Conservation (phyloP, 768 basidiomycete genomes). For the Rhizopogon vulgaris region DNA sequence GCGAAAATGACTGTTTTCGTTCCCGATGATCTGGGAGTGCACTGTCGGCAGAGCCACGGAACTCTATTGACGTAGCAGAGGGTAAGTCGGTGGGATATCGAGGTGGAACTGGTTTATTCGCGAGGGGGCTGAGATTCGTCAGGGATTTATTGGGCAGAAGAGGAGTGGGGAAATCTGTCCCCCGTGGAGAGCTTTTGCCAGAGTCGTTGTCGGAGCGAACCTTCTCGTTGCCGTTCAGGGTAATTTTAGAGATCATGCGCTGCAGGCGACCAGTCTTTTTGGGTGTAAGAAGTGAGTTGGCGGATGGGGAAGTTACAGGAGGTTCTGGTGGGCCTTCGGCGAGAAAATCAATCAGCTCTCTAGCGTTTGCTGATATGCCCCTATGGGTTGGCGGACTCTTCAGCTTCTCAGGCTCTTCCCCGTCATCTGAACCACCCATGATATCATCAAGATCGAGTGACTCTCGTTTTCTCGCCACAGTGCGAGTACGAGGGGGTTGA, state of each 20-base stretch:
- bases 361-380: conserved; percentile 38
- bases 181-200: conserved; percentile 25
- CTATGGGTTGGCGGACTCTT: conserved; percentile 40
- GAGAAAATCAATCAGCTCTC: conserved; percentile 52
- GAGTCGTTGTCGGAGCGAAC: conserved; percentile 13
- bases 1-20: conserved; percentile 22
- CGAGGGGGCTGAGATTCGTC: conserved; percentile 42
- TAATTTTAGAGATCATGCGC: conserved; percentile 79
- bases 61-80: conserved; percentile 38
- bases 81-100: conserved; percentile 42
- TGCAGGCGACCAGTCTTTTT: conserved; percentile 61
- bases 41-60: conserved; percentile 20
- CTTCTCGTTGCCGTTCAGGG: conserved; percentile 31
- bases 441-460: conserved; percentile 72
- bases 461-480: conserved; percentile 51
- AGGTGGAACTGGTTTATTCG: conserved; percentile 57
- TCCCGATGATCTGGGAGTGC: conserved; percentile 13
- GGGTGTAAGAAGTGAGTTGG: conserved; percentile 31
- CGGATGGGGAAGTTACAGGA: conserved; percentile 10
- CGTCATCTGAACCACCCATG: conserved; percentile 65
- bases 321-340: conserved; percentile 49
- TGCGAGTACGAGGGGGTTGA: conserved; percentile 33
- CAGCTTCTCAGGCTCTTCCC: conserved; percentile 28
- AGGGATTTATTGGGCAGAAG: conserved; percentile 24
- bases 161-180: conserved; percentile 12